These are phyloP conservation scores for Mycena filopes DNA, from an alignment of 768 basidiomycete genomes.

Conservation along the genomic window DNA sequence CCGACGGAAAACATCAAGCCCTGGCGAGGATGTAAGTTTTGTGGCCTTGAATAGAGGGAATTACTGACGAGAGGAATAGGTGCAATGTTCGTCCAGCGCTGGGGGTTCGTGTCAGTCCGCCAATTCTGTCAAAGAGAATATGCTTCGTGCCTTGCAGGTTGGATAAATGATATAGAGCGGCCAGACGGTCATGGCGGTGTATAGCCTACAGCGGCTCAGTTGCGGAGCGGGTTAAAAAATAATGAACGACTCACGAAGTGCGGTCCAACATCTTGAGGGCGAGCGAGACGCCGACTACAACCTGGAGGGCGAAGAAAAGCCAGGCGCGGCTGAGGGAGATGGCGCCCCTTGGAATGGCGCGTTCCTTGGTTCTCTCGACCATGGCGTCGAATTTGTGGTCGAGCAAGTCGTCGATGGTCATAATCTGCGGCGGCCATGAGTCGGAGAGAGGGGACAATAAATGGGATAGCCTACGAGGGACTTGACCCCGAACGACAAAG, in stretches of 20 bases:
- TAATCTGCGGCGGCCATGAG: conserved; percentile 37
- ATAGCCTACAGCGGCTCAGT: conserved; percentile 30
- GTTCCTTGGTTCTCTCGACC: conserved; percentile 41
- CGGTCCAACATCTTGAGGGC: conserved; percentile 35
- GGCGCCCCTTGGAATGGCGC: conserved; percentile 42
- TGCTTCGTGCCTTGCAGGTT: conserved; percentile 44
- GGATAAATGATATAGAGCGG: conserved; percentile 47
- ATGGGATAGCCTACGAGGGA: conserved; percentile 37
- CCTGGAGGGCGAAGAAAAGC: conserved; percentile 42
- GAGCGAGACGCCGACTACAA: conserved; percentile 35
- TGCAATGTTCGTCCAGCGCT: conserved; percentile 45
- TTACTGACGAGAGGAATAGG: conserved; percentile 42
- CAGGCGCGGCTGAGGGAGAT: conserved; percentile 41
- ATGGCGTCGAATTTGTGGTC: conserved; percentile 42
- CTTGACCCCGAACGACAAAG: conserved; percentile 44
- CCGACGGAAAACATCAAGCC: conserved; percentile 47
- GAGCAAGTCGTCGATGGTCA: conserved; percentile 43
- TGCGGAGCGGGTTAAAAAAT: background rate
- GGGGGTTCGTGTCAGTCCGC: background rate
- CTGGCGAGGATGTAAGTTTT: conserved; percentile 26
- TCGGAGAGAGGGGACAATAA: background rate
- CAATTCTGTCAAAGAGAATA: background rate
- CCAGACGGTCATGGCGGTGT: conserved; percentile 41
- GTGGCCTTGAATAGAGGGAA: background rate
- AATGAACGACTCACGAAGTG: conserved; percentile 32